Evolutionary conservation across 139 green algal genomes (phyloP).

Genomic region (Tetradesmus obliquus): DNA sequence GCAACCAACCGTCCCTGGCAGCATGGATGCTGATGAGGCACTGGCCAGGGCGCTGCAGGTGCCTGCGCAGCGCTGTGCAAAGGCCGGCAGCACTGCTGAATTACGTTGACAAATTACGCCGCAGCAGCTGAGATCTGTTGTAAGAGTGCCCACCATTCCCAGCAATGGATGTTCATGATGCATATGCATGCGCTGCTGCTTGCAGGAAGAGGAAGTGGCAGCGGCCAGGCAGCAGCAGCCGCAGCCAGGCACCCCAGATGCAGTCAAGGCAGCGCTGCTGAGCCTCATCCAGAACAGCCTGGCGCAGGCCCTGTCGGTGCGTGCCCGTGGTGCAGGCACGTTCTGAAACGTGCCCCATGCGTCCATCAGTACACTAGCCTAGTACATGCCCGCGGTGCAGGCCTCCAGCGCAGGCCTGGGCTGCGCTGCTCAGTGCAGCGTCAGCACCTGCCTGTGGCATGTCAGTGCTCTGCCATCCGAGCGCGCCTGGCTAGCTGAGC

Average conservation of each 20-base stretch:
- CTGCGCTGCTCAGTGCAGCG: no score
- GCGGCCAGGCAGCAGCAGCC: not conserved
- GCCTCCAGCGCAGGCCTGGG: no score
- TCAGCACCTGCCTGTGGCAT: no score
- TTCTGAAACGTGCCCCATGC: no score
- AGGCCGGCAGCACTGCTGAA: not conserved
- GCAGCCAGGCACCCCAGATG: not conserved
- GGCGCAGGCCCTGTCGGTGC: not conserved
- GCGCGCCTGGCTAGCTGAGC: no score
- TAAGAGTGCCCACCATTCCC: no score
- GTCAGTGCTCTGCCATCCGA: no score
- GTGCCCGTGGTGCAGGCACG: not conserved
- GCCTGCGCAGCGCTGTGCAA: not conserved
- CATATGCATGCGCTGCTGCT: no score
- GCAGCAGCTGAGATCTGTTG: not conserved
- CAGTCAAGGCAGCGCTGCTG: not conserved
- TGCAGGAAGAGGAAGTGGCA: slow-evolving; percentile 10
- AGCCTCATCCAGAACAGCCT: not conserved
- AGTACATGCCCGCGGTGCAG: no score
- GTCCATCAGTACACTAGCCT: no score
- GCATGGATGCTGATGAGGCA: slow-evolving; percentile 59
- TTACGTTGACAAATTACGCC: not conserved
- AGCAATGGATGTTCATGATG: not conserved
- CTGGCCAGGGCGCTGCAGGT: slow-evolving; percentile 62
- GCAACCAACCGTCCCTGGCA: not conserved